Evolutionary conservation across 2,329 filamentous ascomycete species (phyloP).

Genomic region (Colletotrichum eremochloae): DNA sequence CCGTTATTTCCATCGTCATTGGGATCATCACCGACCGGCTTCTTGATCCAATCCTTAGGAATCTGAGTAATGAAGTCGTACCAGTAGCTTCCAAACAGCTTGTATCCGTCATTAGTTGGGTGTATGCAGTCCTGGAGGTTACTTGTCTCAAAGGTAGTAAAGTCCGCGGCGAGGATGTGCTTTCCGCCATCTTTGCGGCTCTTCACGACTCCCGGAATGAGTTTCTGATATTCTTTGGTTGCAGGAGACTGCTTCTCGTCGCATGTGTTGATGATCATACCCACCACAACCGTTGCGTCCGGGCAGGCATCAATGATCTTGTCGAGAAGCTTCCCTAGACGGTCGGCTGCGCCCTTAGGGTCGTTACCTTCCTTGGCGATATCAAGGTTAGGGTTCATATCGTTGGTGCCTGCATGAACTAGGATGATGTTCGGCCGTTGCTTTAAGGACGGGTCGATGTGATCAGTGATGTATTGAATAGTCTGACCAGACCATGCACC

Average conservation of each 20-base stretch:
- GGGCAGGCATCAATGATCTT: constrained; percentile 48
- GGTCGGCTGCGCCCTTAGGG: constrained; percentile 45
- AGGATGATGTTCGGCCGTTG: constrained; percentile 53
- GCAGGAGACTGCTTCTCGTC: constrained; percentile 43
- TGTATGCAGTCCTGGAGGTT: constrained; percentile 47
- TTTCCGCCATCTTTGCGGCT: constrained; percentile 45
- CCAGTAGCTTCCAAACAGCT: constrained; percentile 44
- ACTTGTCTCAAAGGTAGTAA: constrained; percentile 46
- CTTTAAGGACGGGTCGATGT: constrained; percentile 49
- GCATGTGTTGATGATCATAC: constrained; percentile 51
- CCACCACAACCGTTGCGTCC: constrained; percentile 51
- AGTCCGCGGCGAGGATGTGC: constrained; percentile 50
- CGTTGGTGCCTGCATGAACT: constrained; percentile 48
- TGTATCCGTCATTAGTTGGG: constrained; percentile 43
- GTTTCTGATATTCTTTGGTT: constrained; percentile 46
- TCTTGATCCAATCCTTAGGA: constrained; percentile 43
- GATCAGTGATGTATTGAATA: constrained; percentile 51
- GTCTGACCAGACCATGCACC: constrained; percentile 54
- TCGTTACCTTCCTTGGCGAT: constrained; percentile 51
- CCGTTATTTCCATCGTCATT: constrained; percentile 26
- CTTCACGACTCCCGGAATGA: constrained; percentile 48
- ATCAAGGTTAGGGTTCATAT: constrained; percentile 29
- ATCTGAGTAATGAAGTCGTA: constrained; percentile 46
- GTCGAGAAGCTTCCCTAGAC: constrained; percentile 51
- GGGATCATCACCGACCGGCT: constrained; percentile 29